A percentile compares a stretch with the other conserved stretches of the same genome.
phyloP scores from a whole-genome alignment of 2,329 filamentous ascomycete genomes.

The Cercospora canescens region DNA sequence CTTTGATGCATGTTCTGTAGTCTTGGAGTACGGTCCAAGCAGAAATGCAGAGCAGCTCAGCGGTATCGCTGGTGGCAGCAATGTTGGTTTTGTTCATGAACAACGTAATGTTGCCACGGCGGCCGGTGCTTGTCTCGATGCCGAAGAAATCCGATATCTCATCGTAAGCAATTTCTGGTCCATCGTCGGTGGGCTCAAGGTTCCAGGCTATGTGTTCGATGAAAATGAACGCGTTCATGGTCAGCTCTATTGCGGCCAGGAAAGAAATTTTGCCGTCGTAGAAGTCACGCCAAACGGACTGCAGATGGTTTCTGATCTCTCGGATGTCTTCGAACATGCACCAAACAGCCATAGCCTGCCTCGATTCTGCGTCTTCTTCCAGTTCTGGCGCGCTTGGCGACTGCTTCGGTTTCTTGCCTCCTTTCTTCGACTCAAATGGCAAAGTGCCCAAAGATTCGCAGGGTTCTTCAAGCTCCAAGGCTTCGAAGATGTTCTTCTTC shows the following conservation, averaged over 20 bases:
- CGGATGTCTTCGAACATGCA: slow-evolving; percentile 1
- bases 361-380: not conserved
- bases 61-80: not conserved
- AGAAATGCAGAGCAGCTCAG: not conserved
- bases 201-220: not conserved
- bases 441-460: not conserved
- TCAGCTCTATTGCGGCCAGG: not conserved
- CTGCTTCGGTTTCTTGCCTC: not conserved
- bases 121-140: not conserved
- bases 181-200: not conserved
- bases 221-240: not conserved
- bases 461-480: not conserved
- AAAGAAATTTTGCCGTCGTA: not conserved
- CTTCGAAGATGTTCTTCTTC: not conserved
- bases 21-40: not conserved
- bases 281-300: not conserved
- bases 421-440: not conserved
- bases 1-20: not conserved
- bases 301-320: not conserved
- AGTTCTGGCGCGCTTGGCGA: not conserved
- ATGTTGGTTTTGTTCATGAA: not conserved
- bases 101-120: not conserved
- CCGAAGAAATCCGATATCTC: not conserved
- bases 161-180: not conserved
- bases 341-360: not conserved